Evolutionary conservation across 768 basidiomycete species (phyloP).

Genomic region (Collybiopsis confluens): DNA sequence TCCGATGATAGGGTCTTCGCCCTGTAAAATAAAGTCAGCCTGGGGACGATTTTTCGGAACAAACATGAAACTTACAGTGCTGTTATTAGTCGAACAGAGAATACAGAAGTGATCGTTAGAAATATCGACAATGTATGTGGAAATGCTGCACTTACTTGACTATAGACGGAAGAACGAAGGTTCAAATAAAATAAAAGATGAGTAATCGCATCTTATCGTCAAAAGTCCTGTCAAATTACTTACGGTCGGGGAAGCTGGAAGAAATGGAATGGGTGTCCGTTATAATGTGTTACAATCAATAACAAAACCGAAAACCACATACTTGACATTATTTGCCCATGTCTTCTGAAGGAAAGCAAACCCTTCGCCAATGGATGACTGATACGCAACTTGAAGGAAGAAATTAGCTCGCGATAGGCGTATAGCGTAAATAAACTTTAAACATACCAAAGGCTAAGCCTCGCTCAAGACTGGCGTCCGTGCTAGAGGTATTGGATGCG

Average conservation of each 20-base stretch:
- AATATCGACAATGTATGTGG: not conserved
- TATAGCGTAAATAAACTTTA: not conserved
- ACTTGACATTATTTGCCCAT: conserved; percentile 14
- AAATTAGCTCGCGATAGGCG: not conserved
- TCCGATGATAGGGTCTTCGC: too few species aligned
- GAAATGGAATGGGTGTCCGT: not conserved
- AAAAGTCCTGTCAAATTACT: not conserved
- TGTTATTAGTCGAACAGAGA: too few species aligned
- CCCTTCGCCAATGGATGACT: conserved; percentile 11
- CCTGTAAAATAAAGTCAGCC: too few species aligned
- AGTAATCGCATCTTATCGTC: too few species aligned
- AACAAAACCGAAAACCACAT: not conserved
- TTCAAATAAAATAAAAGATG: not conserved
- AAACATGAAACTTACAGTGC: too few species aligned
- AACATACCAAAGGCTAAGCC: conserved; percentile 9
- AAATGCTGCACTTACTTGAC: not conserved
- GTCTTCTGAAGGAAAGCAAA: conserved; percentile 14
- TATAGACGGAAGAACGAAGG: not conserved
- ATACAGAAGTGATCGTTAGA: too few species aligned
- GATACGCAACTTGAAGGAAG: conserved; percentile 11
- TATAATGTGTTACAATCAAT: not conserved
- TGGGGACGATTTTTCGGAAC: too few species aligned
- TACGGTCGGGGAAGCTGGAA: not conserved
- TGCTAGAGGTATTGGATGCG: not conserved
- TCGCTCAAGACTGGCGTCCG: conserved; percentile 4